Evolutionary conservation across 495 filamentous ascomycete species (phyloP).

Genomic region (Xylaria acuta): DNA sequence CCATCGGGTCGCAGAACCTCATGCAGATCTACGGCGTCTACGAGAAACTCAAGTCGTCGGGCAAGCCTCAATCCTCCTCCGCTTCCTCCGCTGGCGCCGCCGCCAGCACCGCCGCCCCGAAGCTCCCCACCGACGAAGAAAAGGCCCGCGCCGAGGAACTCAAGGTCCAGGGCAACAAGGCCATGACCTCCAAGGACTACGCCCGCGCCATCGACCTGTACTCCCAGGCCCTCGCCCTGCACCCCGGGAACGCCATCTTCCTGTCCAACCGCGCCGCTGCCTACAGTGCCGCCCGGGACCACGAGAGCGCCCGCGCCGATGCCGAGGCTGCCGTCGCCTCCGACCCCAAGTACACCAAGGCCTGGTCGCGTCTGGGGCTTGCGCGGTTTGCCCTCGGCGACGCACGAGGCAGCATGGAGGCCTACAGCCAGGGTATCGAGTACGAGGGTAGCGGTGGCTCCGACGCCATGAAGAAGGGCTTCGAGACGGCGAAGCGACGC

Average conservation of each 20-base stretch:
- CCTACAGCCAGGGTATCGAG: constrained; percentile 91
- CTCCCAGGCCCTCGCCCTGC: constrained; percentile 77
- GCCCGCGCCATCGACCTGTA: constrained; percentile 79
- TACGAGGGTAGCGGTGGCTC: constrained; percentile 87
- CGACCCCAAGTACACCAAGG: constrained; percentile 95
- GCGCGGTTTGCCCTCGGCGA: constrained; percentile 91
- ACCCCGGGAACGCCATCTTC: constrained; percentile 91
- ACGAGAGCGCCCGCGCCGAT: constrained; percentile 80
- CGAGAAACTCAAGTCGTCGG: constrained; percentile 79
- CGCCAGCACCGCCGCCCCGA: constrained; percentile 38
- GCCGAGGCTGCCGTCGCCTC: constrained; percentile 84
- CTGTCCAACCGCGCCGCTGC: constrained; percentile 97
- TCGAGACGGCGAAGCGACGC: constrained; percentile 84
- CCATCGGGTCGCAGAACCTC: constrained; percentile 83
- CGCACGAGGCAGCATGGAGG: constrained; percentile 89
- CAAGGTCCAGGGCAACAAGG: constrained; percentile 91
- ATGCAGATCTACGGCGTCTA: constrained; percentile 92
- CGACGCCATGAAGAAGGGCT: constrained; percentile 92
- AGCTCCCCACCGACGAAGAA: constrained; percentile 57
- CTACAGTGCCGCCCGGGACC: constrained; percentile 78
- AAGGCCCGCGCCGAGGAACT: constrained; percentile 81
- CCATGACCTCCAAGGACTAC: constrained; percentile 94
- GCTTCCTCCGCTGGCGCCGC: constrained; percentile 37
- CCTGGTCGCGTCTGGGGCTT: constrained; percentile 89
- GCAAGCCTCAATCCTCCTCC: constrained; percentile 37